Base-by-base conservation (phyloP, 129 eudicot species). In the Saussurea involucrata region DNA sequence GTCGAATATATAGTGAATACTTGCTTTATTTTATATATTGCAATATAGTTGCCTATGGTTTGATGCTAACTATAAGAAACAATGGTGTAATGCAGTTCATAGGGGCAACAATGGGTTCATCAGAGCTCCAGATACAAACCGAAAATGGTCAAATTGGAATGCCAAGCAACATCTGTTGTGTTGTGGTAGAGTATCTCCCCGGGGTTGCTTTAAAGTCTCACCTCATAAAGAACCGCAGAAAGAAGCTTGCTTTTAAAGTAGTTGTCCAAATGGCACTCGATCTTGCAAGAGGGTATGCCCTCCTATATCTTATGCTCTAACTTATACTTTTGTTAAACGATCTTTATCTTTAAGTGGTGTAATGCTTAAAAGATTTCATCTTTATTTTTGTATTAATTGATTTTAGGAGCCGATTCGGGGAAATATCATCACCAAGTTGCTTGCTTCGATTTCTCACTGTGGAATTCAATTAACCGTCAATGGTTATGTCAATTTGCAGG, bases 31-130 rank as follows among this genome's bases (percentile, higher is more conserved):
- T 10, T 8, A 37, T 3, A 37, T 37, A 8, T 37, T 37, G 12
- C 46, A n/a, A n/a, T n/a, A n/a, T n/a, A n/a, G n/a, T 37, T 55
- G 74, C 7, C 68, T 36, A 55, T 24, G 36, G 36, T 68, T 77
- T 55, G 63, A 83, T 31, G 76, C 69, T 46, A 49, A 70, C 46
- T 24, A 11, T 46, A 7, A 10, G 7, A 24, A 33, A 20, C 11
- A 57, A 68, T 74, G 66, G 12, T 34, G 63, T 70, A 71, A 80
- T 89, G 84, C 92, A 92, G 97, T 92, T 92, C 67, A 89, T 92
- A 53, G 97, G 97, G 75, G 97, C 97, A 58, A 92, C 92, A 5
- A 89, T 89, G 95, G 97, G 97, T 64, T 87, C 97, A 28, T 92
- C 92, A 15, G 97, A 84, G 69, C 89, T 89, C 1, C 85, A 85